These are phyloP conservation scores for Ogataea degrootiae DNA, from an alignment of 805 yeast genomes.

Conservation along the genomic window DNA sequence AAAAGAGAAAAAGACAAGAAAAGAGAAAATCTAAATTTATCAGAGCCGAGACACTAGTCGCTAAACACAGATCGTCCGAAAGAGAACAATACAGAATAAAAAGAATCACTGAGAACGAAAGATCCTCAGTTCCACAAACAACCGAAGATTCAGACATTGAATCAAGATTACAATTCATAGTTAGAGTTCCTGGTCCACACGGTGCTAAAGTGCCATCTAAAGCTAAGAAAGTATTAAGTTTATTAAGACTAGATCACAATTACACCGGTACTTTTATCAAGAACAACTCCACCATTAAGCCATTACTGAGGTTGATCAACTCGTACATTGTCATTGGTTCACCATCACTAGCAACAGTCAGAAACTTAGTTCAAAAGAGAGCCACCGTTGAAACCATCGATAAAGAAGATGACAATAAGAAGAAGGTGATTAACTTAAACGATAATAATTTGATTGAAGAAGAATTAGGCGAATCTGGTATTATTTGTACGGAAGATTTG, in stretches of 20 bases:
- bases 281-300: slow-evolving; percentile 52
- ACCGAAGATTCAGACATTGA: slow-evolving; percentile 25
- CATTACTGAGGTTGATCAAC: slow-evolving; percentile 60
- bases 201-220: slow-evolving; percentile 64
- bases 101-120: slow-evolving; percentile 53
- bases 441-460: slow-evolving; percentile 76
- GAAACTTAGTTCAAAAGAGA: slow-evolving; percentile 74
- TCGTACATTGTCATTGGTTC: slow-evolving; percentile 72
- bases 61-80: slow-evolving; percentile 57
- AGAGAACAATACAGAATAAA: slow-evolving; percentile 67
- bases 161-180: slow-evolving; percentile 55
- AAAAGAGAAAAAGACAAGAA: slow-evolving; percentile 38
- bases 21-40: slow-evolving; percentile 51
- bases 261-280: slow-evolving; percentile 73
- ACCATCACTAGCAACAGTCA: slow-evolving; percentile 69
- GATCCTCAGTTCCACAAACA: slow-evolving; percentile 20
- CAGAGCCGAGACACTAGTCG: slow-evolving; percentile 71
- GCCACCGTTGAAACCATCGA: slow-evolving; percentile 45
- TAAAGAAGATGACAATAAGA: slow-evolving; percentile 19
- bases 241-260: slow-evolving; percentile 54
- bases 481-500: slow-evolving; percentile 77
- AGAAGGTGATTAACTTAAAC: slow-evolving; percentile 49
- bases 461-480: slow-evolving; percentile 59
- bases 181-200: slow-evolving; percentile 62
- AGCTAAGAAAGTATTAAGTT: slow-evolving; percentile 52